Evolutionary conservation across 1,284 basidiomycete species (phyloP), one percentile per base, ranked within the genome.

Genomic region (Malassezia caprae): DNA sequence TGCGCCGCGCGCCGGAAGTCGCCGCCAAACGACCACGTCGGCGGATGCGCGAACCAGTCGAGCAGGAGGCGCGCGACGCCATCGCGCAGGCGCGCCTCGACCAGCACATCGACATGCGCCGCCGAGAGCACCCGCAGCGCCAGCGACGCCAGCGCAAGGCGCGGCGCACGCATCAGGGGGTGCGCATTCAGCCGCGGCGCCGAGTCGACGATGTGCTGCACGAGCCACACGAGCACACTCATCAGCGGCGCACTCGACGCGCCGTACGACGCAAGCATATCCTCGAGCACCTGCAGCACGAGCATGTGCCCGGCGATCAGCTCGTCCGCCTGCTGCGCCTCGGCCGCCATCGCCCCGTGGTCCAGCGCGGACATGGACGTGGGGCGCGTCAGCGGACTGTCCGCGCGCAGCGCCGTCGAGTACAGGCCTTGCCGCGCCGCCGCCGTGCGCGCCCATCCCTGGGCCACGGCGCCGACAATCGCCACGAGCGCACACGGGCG

Each of bases 341-440:
- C 83, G 26, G 84, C 82, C 63, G 90, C 87, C 51, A 96, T 87
- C 40, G 81, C 79, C 26, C 84, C 82, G 75, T 88, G 89, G 76
- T 96, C 85, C 0, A 88, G 93, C 0, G 94, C 90, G 45, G 85
- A 85, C 75, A 96, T 98, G 64, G 86, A 83, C 44, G 94, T 84
- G 4, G 88, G 84, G 59, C 85, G 82, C 61, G 84, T 80, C 76
- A 96, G 90, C 0, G 94, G 91, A 74, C 94, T 88, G 43, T 50
- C 82, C 78, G 61, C 85, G 84, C 76, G 59, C 4, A 72, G 53
- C 42, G 78, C 79, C 0, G 86, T n/a, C 26, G 64, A 61, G 56
- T 70, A 72, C 51, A 73, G 45, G 15, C 71, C 59, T 17, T 46
- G 40, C 21, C 77, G 84, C 67, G 63, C 90, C 87, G 91, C 87